Evolutionary conservation across 345 rosid genomes (phyloP), one percentile per base, ranked within the genome.

Genomic region (Draba incana): DNA sequence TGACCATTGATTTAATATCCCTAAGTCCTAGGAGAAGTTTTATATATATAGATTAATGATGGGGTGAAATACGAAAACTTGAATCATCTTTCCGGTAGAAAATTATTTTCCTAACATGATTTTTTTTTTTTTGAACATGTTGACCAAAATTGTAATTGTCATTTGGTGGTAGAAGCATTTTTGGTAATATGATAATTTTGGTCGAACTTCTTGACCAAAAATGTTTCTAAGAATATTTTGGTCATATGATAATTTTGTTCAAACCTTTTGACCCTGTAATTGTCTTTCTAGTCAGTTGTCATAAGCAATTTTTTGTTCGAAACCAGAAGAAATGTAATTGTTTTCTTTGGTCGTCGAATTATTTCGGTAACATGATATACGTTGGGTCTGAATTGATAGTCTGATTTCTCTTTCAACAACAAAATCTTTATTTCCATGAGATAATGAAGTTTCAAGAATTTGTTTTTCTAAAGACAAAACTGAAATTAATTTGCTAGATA

Each of bases 391-490:
- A 15, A 35, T 35, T 35, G 10, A 35, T 35, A 35, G 8, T 30
- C 47, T 11, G 3, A 43, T 20, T 7, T 45, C 24, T 46, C 3
- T 15, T 45, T 43, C 4, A 25, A 46, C 44, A 12, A 62, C 4
- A 16, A 48, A 51, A 7, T 15, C 6, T 31, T 48, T 64, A 41
- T 27, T 30, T 30, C 7, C 28, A 31, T 48, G 31, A 12, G 23
- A 3, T 12, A 3, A 37, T 53, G 62, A 54, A 33, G 56, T 45
- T 47, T 27, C 57, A 47, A 63, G 49, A 63, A 54, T 45, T 37
- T 71, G 43, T 46, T 71, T 46, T 71, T n/a, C 47, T 62, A 38
- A 55, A 55, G 57, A 16, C 44, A 55, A 35, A 48, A 8, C 7
- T 10, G 8, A 20, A n/a, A n/a, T n/a, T n/a, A n/a, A n/a, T n/a